Evolutionary conservation across 371 early-diverging fungal species (phyloP).

Genomic region (Mortierella polycephala): DNA sequence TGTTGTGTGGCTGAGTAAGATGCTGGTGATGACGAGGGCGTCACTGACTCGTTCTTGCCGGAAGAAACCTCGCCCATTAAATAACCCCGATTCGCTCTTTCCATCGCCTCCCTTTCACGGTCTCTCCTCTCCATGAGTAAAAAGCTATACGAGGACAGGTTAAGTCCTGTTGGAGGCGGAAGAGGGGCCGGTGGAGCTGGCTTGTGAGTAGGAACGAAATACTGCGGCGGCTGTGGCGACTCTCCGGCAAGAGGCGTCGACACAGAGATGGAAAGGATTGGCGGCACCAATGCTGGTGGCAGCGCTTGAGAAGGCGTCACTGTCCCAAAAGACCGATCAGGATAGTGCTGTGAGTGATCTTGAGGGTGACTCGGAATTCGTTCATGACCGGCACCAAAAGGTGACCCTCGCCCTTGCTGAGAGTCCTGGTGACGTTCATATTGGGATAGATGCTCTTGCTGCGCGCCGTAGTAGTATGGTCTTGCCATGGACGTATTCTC

Average conservation of each 20-base stretch:
- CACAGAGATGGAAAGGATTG: slow-evolving; percentile 41
- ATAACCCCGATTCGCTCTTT: slow-evolving; percentile 43
- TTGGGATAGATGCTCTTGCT: neutral
- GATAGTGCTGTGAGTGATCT: slow-evolving; percentile 10
- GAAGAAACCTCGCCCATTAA: slow-evolving; percentile 25
- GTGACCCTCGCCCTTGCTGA: neutral
- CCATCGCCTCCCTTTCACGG: slow-evolving; percentile 53
- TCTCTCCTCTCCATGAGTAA: slow-evolving; percentile 53
- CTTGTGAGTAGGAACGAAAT: slow-evolving; percentile 41
- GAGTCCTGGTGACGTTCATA: neutral
- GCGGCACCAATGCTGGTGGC: slow-evolving; percentile 19
- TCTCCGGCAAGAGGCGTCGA: slow-evolving; percentile 42
- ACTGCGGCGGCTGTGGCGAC: slow-evolving; percentile 34
- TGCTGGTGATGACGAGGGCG: slow-evolving; percentile 15
- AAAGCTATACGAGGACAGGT: slow-evolving; percentile 51
- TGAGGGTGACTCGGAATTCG: slow-evolving; percentile 7
- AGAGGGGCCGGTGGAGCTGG: slow-evolving; percentile 25
- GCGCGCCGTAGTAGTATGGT: neutral
- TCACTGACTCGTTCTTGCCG: slow-evolving; percentile 18
- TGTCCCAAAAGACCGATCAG: slow-evolving; percentile 2
- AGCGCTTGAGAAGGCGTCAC: neutral
- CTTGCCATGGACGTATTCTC: neutral
- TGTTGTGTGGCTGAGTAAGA: slow-evolving; percentile 19
- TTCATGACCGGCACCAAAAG: slow-evolving; percentile 2
- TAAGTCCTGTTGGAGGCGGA: slow-evolving; percentile 47